These are phyloP conservation scores for Gastrolobium bilobum DNA, from an alignment of 306 rosid genomes.

Conservation along the genomic window DNA sequence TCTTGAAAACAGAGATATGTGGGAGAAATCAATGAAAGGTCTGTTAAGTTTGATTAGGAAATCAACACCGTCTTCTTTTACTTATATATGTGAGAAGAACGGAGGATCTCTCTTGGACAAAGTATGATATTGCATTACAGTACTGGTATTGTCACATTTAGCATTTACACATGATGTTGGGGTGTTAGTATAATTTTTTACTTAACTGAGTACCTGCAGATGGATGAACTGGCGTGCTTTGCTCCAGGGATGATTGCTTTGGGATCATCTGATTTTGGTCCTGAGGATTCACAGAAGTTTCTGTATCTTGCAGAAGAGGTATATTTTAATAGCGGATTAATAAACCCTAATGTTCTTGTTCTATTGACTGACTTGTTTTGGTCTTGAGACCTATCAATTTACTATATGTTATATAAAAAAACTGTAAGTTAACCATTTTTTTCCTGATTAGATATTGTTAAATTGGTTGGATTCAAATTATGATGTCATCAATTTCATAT, in stretches of 20 bases:
- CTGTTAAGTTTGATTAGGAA: conserved; percentile 75
- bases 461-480: conserved; percentile 24
- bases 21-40: conserved; percentile 99
- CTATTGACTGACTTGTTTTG: conserved; percentile 33
- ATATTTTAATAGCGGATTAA: conserved; percentile 32
- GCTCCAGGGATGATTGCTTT: conserved; percentile 99
- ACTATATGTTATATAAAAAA: conserved; percentile 2
- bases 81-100: conserved; percentile 94
- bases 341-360: conserved; percentile 11
- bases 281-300: conserved; percentile 76
- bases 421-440: not conserved
- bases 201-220: conserved; percentile 66
- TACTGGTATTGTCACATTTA: conserved; percentile 24
- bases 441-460: not conserved
- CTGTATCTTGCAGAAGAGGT: conserved; percentile 97
- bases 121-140: conserved; percentile 58
- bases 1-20: conserved; percentile 89
- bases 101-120: conserved; percentile 82
- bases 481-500: not conserved
- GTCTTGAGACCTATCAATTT: conserved; percentile 31
- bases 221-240: conserved; percentile 99
- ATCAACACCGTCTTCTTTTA: conserved; percentile 92
- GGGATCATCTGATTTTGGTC: conserved; percentile 89
- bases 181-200: conserved; percentile 27
- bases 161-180: conserved; percentile 28